Evolutionary conservation across 208 protist genomes (phyloP).

Genomic region (Leishmania tarentolae): DNA sequence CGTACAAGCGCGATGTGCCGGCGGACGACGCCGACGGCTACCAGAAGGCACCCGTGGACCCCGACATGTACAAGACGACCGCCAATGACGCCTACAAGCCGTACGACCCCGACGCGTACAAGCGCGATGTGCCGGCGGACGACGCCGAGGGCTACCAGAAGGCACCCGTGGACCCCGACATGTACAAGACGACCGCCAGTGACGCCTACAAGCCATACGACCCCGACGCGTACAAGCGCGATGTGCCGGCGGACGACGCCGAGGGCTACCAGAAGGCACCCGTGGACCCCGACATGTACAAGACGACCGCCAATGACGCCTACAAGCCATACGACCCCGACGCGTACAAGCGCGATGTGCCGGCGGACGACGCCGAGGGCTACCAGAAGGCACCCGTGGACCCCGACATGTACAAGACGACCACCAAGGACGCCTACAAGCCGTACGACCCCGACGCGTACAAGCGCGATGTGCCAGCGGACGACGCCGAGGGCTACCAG

Average conservation of each 20-base stretch:
- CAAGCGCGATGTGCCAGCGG: conserved; percentile 22
- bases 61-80: background rate
- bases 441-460: conserved; percentile 47
- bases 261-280: background rate
- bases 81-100: background rate
- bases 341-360: conserved; percentile 10
- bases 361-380: conserved; percentile 24
- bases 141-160: background rate
- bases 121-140: background rate
- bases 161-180: background rate
- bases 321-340: conserved; percentile 2
- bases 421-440: conserved; percentile 39
- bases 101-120: background rate
- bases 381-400: conserved; percentile 16
- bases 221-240: conserved; percentile 37
- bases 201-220: background rate
- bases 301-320: background rate
- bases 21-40: background rate
- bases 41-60: background rate
- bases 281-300: background rate
- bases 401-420: background rate
- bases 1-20: background rate
- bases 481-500: conserved; percentile 10
- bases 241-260: background rate
- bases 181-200: background rate